Base-by-base conservation (phyloP, 768 basidiomycete genomes). In the Kwoniella bestiolae region DNA sequence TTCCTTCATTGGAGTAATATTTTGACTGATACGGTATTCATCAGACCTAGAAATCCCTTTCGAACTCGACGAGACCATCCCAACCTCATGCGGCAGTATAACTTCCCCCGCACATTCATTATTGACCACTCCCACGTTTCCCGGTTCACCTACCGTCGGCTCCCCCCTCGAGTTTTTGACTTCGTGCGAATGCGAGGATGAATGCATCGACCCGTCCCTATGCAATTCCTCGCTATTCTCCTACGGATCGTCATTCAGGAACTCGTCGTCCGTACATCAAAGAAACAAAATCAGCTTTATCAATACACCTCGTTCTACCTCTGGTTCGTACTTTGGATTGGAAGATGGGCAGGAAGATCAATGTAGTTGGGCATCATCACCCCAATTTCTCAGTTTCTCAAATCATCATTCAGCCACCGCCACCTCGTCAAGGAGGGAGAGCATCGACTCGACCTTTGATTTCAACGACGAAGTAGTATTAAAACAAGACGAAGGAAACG, bases 141-240 rank as follows among this genome's bases (percentile, higher is more conserved):
- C 58, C n/a, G 28, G 14, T 35, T 25, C 58, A 50, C 31, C 47
- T 31, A 35, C 32, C 28, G 8, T 8, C 16, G 23, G 28, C 21
- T 11, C 11, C 5, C 34, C 58, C 29, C 12, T 60, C 11, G 34
- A 50, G 21, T 49, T 60, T 8, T 29, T 31, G 21, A 50, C 46
- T 21, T 60, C 25, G n/a, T 29, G 23, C n/a, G 34, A 45, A 38
- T 61, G 60, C 38, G 49, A 47, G 3, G 26, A 31, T 3, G 60
- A 44, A 61, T 61, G 60, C 28, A 61, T 61, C 32, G 60, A 61
- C 38, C 60, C 60, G 2, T 61, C 60, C 8, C 28, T 61, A n/a
- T 61, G 60, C 32, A 21, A 41, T 46, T n/a, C 60, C 3, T 25
- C n/a, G 12, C 35, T 60, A 45, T n/a, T 60, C 28, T 61, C 60